phyloP scores from a whole-genome alignment of 2,329 filamentous ascomycete species.

The Cladophialophora bantiana region DNA sequence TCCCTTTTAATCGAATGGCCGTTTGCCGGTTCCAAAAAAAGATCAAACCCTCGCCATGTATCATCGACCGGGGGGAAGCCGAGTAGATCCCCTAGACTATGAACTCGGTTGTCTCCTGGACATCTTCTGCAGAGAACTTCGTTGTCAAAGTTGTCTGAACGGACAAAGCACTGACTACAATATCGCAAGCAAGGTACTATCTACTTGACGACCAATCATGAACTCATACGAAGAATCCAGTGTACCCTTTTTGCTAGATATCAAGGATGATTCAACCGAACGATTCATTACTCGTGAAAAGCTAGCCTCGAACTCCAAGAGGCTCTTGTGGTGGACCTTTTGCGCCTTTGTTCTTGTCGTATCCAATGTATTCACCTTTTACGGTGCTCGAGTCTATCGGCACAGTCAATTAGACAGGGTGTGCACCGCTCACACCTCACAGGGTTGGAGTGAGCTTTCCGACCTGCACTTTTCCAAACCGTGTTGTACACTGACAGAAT shows the following conservation, averaged over 20 bases:
- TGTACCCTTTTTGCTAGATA: neutral
- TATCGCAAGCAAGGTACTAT: neutral
- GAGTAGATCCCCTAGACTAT: neutral
- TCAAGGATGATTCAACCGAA: neutral
- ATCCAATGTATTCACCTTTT: slow-evolving; percentile 1
- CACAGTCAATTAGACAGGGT: slow-evolving; percentile 5
- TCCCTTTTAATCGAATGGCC: slow-evolving; percentile 3
- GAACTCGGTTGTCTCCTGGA: neutral
- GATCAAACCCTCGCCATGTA: slow-evolving; percentile 5
- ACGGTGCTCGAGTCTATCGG: slow-evolving; percentile 3
- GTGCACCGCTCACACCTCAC: slow-evolving; percentile 1
- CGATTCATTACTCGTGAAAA: neutral
- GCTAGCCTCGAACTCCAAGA: neutral
- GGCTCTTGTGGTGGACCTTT: slow-evolving; percentile 1
- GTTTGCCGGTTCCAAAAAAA: slow-evolving; percentile 7
- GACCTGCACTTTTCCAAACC: neutral
- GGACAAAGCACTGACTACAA: neutral
- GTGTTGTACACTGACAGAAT: neutral
- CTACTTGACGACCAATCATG: neutral
- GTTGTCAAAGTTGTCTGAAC: neutral
- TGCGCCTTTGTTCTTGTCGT: neutral
- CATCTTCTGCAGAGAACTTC: neutral
- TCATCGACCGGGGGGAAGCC: slow-evolving; percentile 1
- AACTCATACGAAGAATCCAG: slow-evolving; percentile 1
- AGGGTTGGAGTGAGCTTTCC: neutral